Evolutionary conservation across 495 filamentous ascomycete species (phyloP), one percentile per base, ranked within the genome.

Genomic region (Hypoxylon fuscum): DNA sequence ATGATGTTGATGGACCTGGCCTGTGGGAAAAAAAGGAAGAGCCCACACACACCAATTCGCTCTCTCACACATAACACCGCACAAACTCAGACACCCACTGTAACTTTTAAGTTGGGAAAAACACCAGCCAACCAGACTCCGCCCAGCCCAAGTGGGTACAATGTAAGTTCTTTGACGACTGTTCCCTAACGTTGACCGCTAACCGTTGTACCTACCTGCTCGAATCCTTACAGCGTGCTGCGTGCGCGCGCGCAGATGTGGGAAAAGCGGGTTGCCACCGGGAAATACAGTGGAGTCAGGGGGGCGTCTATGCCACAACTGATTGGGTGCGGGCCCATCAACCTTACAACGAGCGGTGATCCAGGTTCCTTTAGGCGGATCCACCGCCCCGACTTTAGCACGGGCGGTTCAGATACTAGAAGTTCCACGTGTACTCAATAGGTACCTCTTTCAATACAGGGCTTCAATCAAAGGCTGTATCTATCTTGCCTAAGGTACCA

Each of bases 1-100:
- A 72, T 66, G 46, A 64, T 59, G 60, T 71, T 60, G 59, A 64
- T 44, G 55, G 55, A 55, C 27, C 25, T 32, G 56, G 56, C 40
- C n/a, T n/a, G 32, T 52, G 20, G 40, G 9, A 56, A 58, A 48
- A 58, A 62, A 62, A 62, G 53, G 52, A 52, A 17, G 49, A 65
- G 23, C 50, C 55, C 62, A 59, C 62, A 59, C 62, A 64, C 61
- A 59, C n/a, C 4, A 35, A 31, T 31, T 4, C 5, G 15, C 12
- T 5, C 12, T n/a, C n/a, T n/a, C n/a, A n/a, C 5, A 15, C 34
- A 37, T 14, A 11, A 37, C n/a, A 31, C 10, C 5, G 27, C 32
- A 35, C 5, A 40, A 38, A 15, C 35, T 40, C 37, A 20, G 6
- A 14, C 5, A 38, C 35, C 11, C 35, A 14, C 35, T 14, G 15